Percentiles rank a stretch among this genome's conserved stretches.
phyloP scores from a whole-genome alignment of 352 stramenopile genomes.

The Aphanomyces astaci region DNA sequence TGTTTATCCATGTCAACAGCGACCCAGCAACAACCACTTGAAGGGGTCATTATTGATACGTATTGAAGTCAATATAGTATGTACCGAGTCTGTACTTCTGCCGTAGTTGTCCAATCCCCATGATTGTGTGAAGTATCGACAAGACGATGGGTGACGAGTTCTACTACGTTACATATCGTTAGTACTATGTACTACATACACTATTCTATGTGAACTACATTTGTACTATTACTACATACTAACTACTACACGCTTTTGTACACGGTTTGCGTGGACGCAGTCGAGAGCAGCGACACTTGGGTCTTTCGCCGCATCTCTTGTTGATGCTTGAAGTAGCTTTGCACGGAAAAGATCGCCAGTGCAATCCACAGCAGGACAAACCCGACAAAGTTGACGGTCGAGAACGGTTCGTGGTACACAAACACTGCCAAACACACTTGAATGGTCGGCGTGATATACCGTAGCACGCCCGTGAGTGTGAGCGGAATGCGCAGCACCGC shows the following conservation, averaged over 20 bases:
- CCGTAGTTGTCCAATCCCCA: no score
- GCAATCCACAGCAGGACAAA: slow-evolving; percentile 22
- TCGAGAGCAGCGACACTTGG: neutral
- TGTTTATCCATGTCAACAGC: no score
- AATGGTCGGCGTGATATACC: slow-evolving; percentile 14
- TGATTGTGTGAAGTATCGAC: no score
- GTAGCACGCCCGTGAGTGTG: slow-evolving; percentile 14
- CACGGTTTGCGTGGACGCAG: neutral
- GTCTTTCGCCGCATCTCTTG: neutral
- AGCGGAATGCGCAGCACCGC: slow-evolving; percentile 14
- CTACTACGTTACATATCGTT: no score
- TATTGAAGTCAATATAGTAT: no score
- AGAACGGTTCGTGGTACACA: slow-evolving; percentile 23
- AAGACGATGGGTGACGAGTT: no score
- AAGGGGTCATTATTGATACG: no score
- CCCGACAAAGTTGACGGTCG: slow-evolving; percentile 1
- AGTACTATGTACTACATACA: no score
- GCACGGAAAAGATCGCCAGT: slow-evolving; percentile 1
- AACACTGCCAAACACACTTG: slow-evolving; percentile 14
- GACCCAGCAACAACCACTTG: no score
- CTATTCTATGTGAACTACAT: no score
- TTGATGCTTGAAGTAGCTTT: slow-evolving; percentile 3
- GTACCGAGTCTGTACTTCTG: no score
- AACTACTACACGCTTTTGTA: neutral
- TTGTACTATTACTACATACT: neutral